Conservation (phyloP, 2,329 filamentous ascomycete species). For the Cytospora paraplurivora region DNA sequence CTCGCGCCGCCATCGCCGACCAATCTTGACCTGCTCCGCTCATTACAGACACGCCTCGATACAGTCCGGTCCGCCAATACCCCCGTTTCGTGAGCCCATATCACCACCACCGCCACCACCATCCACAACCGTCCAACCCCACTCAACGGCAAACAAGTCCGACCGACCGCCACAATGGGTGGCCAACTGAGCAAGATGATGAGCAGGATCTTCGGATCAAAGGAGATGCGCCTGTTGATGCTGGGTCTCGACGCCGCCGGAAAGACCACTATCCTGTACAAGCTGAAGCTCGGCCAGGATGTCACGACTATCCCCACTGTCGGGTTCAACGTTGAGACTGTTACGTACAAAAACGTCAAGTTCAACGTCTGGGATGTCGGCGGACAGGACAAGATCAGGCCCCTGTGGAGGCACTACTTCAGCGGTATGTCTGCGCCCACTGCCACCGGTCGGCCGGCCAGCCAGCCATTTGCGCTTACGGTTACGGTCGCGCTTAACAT, state of each 20-base stretch:
- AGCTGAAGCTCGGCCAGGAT: slow-evolving; percentile 96
- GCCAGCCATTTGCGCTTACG: too few species aligned
- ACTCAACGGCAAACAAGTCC: slow-evolving; percentile 15
- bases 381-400: slow-evolving; percentile 98
- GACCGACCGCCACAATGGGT: slow-evolving; percentile 68
- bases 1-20: not conserved
- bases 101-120: not conserved
- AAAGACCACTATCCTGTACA: slow-evolving; percentile 99
- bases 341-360: slow-evolving; percentile 99
- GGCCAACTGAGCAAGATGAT: slow-evolving; percentile 93
- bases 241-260: slow-evolving; percentile 95
- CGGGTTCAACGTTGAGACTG: slow-evolving; percentile 98
- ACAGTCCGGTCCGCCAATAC: not conserved
- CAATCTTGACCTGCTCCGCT: not conserved
- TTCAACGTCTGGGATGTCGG: slow-evolving; percentile 99
- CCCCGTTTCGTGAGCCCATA: not conserved
- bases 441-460: not conserved
- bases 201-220: slow-evolving; percentile 98
- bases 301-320: slow-evolving; percentile 98
- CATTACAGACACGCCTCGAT: not conserved
- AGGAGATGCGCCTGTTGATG: slow-evolving; percentile 99
- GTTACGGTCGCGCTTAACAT: too few species aligned
- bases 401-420: slow-evolving; percentile 97
- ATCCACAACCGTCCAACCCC: not conserved
- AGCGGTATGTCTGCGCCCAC: slow-evolving; percentile 56